Evolutionary conservation across 2,329 filamentous ascomycete species (phyloP), one percentile per base, ranked within the genome.

Genomic region (Calonectria montana): DNA sequence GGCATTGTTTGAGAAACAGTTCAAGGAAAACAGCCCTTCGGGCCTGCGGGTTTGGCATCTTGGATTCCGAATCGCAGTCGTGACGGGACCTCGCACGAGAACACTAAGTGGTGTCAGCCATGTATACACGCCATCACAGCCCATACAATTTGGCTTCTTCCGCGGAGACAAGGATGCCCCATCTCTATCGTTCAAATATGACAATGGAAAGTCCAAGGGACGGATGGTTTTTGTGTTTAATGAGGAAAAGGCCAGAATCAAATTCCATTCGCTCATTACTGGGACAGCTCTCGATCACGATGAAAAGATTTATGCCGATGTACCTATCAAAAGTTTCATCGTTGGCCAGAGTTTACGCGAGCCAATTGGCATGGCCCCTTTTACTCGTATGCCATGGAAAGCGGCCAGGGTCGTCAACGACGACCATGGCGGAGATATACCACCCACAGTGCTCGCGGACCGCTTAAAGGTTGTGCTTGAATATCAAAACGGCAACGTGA

Each of bases 181-280:
- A 1, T 91, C 91, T 9, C 87, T 95, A 76, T 89, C 94, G 41
- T 83, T 97, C 39, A 92, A 93, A 48, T 91, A 94, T 64, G 91
- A 91, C 57, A 92, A 92, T 76, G 88, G 89, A 10, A 88, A 90
- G 25, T 86, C 89, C 47, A 91, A 91, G 70, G 93, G 93, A 41
- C 91, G 90, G 3, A 93, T 96, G 88, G 88, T 96, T 23, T 86
- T 97, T 76, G 92, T 94, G 0, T 98, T 98, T 83, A 87, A 89
- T 29, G 91, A 95, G 69, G 86, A 90, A n/a, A 89, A 91, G 70
- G 92, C 95, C 74, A 90, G 94, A 16, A 88, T 92, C 61, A 88
- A 87, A 37, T 88, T 97, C 65, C 93, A 96, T 80, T 92, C 91
- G 21, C 85, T 94, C 1, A 86, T 97, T 21, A 92, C 93, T 1